Conservation (phyloP, 805 yeast species). For the Saturnispora besseyi region DNA sequence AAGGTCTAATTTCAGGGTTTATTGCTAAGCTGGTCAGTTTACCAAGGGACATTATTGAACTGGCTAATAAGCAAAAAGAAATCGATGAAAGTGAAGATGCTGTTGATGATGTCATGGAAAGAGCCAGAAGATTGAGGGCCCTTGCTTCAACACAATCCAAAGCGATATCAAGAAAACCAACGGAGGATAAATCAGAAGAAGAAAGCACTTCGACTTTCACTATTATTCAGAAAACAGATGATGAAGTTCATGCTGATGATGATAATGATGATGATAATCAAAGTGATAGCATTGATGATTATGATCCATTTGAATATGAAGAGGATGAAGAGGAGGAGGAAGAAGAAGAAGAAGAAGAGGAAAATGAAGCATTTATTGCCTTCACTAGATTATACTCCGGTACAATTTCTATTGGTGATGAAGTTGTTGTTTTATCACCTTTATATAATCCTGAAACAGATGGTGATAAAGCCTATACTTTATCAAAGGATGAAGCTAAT, state of each 20-base stretch:
- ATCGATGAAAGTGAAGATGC: slow-evolving; percentile 1
- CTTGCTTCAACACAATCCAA: slow-evolving; percentile 5
- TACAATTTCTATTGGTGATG: slow-evolving; percentile 63
- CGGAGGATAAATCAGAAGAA: slow-evolving; percentile 27
- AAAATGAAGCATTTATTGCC: slow-evolving; percentile 67
- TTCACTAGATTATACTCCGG: slow-evolving; percentile 89
- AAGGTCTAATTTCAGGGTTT: slow-evolving; percentile 63
- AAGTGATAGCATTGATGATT: slow-evolving; percentile 12
- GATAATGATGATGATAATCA: slow-evolving; percentile 10
- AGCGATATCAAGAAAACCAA: slow-evolving; percentile 30
- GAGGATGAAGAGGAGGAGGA: slow-evolving; percentile 10
- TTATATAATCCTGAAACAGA: slow-evolving; percentile 56
- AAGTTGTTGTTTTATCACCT: slow-evolving; percentile 73
- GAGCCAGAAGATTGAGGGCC: slow-evolving; percentile 33
- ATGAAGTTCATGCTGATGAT: slow-evolving; percentile 28
- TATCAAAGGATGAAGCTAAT: background rate
- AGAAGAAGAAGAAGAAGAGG: slow-evolving; percentile 30
- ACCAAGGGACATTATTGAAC: slow-evolving; percentile 61
- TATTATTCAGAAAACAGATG: slow-evolving; percentile 29
- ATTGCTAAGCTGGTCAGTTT: slow-evolving; percentile 85
- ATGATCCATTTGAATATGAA: slow-evolving; percentile 11
- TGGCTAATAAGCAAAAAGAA: slow-evolving; percentile 28
- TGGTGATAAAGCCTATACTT: slow-evolving; percentile 30
- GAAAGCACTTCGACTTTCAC: slow-evolving; percentile 1
- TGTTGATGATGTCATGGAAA: slow-evolving; percentile 51